Evolutionary conservation across 306 rosid genomes (phyloP), one percentile per base, ranked within the genome.

Genomic region (Gynostemma pentaphyllum): DNA sequence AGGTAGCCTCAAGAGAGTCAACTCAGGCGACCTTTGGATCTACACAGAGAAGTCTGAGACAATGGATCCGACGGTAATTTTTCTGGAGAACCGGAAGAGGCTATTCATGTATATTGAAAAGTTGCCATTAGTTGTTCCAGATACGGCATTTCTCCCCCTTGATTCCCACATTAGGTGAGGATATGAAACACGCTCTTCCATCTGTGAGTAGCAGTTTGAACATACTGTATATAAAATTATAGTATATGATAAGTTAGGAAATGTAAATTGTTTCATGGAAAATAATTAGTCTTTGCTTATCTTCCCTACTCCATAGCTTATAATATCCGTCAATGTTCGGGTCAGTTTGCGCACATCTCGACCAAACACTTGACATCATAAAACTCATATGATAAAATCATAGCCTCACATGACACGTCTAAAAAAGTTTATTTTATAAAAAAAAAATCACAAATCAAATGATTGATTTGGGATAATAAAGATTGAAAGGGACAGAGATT

Each of bases 11-110:
- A 68, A 78, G 75, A 83, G 97, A 75, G 82, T 85, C 2, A 44
- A 82, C 75, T 83, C 91, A 0, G 81, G 81, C 6, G 97, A 91
- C 77, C 96, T 87, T 45, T 91, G 97, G 97, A 75, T 87, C 63
- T 85, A 75, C 76, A 78, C 82, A 29, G 96, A 87, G 52, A 80
- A 37, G 64, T 64, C 70, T 46, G 97, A 90, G 22, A 50, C 70
- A 30, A 52, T 80, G 14, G 95, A 90, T 76, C 19, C 82, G 67
- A 72, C 72, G 2, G 73, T 83, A n/a, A 81, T 90, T 36, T 78
- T 80, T 67, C 78, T 64, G 45, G 96, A 87, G 70, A 80, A 90
- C 50, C 73, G 76, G 19, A 87, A 79, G 85, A 83, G 89, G 72
- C 68, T 90, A 47, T 84, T 81, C 69, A 69, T 80, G 71, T 90